A percentile compares a stretch with the other conserved stretches of the same genome.
phyloP scores from a whole-genome alignment of 768 basidiomycete genomes.

The Lactarius akahatsu region DNA sequence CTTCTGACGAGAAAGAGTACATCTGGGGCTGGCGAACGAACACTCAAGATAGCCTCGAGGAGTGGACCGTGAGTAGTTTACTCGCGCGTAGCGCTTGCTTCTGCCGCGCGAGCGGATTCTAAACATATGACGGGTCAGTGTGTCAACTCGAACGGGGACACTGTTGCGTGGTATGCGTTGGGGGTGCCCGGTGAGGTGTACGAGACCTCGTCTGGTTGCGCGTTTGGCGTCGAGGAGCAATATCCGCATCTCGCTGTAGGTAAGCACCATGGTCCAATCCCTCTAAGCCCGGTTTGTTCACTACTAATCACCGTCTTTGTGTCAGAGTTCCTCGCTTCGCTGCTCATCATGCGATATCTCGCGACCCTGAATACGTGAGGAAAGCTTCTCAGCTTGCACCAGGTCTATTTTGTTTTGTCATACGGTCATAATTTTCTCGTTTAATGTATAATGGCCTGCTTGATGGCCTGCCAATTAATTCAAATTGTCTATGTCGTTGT shows the following conservation, averaged over 20 bases:
- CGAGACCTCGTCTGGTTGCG: constrained; percentile 54
- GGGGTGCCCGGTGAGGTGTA: constrained; percentile 57
- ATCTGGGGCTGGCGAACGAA: constrained; percentile 52
- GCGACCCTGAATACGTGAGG: constrained; percentile 43
- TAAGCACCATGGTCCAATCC: constrained; percentile 33
- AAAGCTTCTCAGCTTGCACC: neutral
- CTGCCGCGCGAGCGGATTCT: neutral
- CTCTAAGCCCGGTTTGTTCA: neutral
- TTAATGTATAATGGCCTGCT: neutral
- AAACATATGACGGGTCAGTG: constrained; percentile 43
- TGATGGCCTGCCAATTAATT: too few relatives aligned
- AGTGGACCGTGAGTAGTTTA: constrained; percentile 58
- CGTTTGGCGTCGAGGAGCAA: constrained; percentile 61
- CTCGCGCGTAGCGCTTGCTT: neutral
- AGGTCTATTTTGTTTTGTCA: neutral
- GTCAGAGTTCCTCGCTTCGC: constrained; percentile 58
- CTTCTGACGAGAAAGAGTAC: constrained; percentile 60
- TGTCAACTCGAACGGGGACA: constrained; percentile 48
- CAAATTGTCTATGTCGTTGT: neutral
- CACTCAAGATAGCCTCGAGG: constrained; percentile 49
- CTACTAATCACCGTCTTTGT: neutral
- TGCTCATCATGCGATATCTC: constrained; percentile 67
- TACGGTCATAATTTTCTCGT: neutral
- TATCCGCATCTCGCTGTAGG: constrained; percentile 57
- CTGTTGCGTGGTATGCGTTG: constrained; percentile 61